Base-by-base conservation (phyloP, 1,139 yeast species). In the Candida sanyaensis region DNA sequence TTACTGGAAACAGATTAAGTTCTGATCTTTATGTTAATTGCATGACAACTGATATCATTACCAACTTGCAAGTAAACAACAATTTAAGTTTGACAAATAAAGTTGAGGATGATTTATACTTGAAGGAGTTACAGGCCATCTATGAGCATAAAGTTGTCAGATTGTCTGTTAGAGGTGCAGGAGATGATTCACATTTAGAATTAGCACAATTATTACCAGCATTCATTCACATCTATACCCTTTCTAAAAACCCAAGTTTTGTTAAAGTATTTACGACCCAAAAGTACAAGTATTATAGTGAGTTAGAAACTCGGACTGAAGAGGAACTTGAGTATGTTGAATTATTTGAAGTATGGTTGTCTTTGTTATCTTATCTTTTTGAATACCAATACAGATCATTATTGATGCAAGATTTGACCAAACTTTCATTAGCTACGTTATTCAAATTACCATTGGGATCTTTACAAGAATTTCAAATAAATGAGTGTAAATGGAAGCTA, bases 401-500 rank as follows among this genome's bases (percentile, higher is more conserved):
- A 5, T 49, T 51, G 13, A 62, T 65, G 45, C 61, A 60, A 42
- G 44, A 57, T 3, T 57, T 61, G 7, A 60, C 71, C 4, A 63
- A 62, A 38, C 46, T 69, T 9, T 59, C 66, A 1, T 53, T 69
- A 33, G 44, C 56, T 28, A 50, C 62, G 2, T 54, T 69, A 44
- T 56, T 67, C 36, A 62, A 57, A 45, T 51, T 73, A 10, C 60
- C 68, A 0, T 49, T 51, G 6, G 31, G 55, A 1, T 23, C 36
- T 7, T 50, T 68, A 5, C 49, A 57, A 8, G 48, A 56, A 1
- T 60, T 55, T 33, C 60, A 59, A 26, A 68, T 75, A 23, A 64
- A 75, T 47, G 79, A 74, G 51, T 66, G 63, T 50, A 64, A 64
- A 44, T 73, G 77, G 75, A 75, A 74, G 50, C 53, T 74, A 41